Evolutionary conservation across 768 basidiomycete species (phyloP), one percentile per base, ranked within the genome.

Genomic region (Podaxis carcinomalis): DNA sequence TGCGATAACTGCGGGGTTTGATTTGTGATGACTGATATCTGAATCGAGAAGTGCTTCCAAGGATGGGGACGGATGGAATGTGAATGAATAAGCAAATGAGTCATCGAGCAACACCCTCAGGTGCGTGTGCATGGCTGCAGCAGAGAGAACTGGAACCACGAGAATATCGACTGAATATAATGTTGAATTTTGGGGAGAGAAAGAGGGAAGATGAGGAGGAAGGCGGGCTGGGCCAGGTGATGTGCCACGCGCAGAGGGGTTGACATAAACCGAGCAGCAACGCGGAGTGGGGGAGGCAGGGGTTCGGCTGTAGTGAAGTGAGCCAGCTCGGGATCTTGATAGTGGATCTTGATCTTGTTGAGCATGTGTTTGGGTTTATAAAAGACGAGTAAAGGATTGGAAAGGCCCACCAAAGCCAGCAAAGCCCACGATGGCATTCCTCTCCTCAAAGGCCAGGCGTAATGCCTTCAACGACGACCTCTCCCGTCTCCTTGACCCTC

Each of bases 401-500:
- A 28, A 5, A 11, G 39, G 50, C 39, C 37, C 49, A 47, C 25
- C 40, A 40, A 19, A 57, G 23, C 23, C 23, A 23, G 23, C 23
- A 23, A 2, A 23, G 46, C 50, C 51, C 51, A 52, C 28, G 27
- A 60, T 60, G 59, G 40, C 40, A 28, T 53, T 60, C 28, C 59
- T 60, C 51, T 60, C 44, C 13, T 28, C 56, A 16, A 51, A 25
- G 21, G 39, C 57, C 9, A 60, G 52, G 59, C 59, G 59, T 14
- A 28, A 52, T 13, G 59, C 59, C 28, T 11, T 42, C 51, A 44
- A 44, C 53, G 50, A 61, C 57, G 65, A 66, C 49, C 25, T 66
- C 57, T 59, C 56, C 27, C 62, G 65, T 32, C 62, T 66, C 46
- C 61, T 66, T n/a, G 62, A 66, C 54, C 65, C 65, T 5, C 61